phyloP scores from a whole-genome alignment of 257 asterid species.

The Nicotiana paniculata region DNA sequence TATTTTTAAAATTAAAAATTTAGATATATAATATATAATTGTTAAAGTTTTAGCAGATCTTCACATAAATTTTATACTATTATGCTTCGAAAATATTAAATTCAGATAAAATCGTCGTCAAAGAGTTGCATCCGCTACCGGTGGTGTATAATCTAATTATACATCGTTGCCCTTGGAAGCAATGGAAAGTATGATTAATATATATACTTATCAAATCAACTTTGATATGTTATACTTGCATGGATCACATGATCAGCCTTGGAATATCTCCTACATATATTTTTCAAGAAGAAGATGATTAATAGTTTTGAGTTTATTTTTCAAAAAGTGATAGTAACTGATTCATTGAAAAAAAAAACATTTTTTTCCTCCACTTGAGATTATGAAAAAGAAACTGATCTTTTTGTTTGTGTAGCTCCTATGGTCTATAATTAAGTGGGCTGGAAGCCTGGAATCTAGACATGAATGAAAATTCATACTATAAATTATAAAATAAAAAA shows the following conservation, averaged over 20 bases:
- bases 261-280: background rate
- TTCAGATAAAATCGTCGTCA: too few species aligned
- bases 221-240: background rate
- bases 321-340: background rate
- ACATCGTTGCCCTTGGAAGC: too few species aligned
- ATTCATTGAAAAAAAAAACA: background rate
- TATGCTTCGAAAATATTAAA: too few species aligned
- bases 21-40: too few species aligned
- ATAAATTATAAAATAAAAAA: background rate
- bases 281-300: background rate
- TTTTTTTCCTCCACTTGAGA: background rate
- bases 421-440: background rate
- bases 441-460: background rate
- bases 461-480: background rate
- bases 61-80: too few species aligned
- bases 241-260: background rate
- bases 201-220: background rate
- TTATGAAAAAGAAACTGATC: constrained; percentile 8
- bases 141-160: too few species aligned
- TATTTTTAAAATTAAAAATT: too few species aligned
- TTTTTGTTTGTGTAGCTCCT: background rate
- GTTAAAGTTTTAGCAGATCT: too few species aligned
- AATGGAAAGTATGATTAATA: too few species aligned
- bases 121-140: too few species aligned
- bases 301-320: background rate